Evolutionary conservation across 495 filamentous ascomycete genomes (phyloP), one percentile per base, ranked within the genome.

Genomic region (Aspergillus egyptiacus): DNA sequence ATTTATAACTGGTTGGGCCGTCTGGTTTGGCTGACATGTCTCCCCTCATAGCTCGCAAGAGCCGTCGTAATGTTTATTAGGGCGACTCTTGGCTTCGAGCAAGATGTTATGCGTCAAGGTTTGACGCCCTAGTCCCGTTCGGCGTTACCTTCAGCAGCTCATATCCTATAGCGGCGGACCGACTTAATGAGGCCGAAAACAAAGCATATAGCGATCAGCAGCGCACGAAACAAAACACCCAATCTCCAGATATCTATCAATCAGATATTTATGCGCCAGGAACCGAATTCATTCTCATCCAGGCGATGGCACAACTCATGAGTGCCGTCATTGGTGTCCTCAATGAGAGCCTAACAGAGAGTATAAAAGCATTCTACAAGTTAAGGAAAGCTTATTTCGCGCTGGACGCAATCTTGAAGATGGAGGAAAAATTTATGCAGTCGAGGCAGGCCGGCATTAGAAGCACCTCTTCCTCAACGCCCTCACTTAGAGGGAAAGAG

Each of bases 311-410:
- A 2, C 87, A 95, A 56, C 68, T 98, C 42, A 95, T 96, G 86
- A 77, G 77, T 57, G 94, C 93, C 6, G 85, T 98, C 13, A 79
- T 96, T 4, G 88, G 79, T 1, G 86, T 97, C 7, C 71, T 96
- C 55, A 94, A 91, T 51, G 93, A 97, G 65, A 96, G 88, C 57
- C 68, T 97, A 54, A 93, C 91, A 0, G 93, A 97, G 56, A 89
- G 82, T 36, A 78, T 98, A 60, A 87, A 84, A 64, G 88, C 87
- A 1, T 96, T 97, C 55, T 96, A 96, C 62, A 93, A 91, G 63
- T 62, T 98, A 61, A 76, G 94, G 52, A 96, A 91, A 57, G 93
- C 93, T 5, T 97, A 85, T 59, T 70, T 86, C 19, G 86, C 91
- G 3, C 71, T 98, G 14, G 85, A 96, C 62, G 77, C 75, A 5